Base-by-base conservation (phyloP, 2,329 filamentous ascomycete genomes). In the Sporothrix pallida region DNA sequence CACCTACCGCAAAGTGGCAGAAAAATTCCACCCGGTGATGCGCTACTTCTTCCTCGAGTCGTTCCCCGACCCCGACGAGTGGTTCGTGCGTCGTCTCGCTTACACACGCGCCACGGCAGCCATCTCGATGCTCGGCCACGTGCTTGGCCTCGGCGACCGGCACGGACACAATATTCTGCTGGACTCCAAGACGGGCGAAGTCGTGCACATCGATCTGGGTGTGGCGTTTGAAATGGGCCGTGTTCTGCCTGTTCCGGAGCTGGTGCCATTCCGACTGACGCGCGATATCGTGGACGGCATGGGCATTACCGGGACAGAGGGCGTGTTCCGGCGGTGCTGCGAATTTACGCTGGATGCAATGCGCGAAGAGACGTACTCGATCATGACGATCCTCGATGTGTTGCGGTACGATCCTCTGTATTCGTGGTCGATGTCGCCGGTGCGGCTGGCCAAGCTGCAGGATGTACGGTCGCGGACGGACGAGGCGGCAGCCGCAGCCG, bases 381-480 rank as follows among this genome's bases (percentile, higher is more conserved):
- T 99, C 83, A 98, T 98, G 95, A 98, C 96, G 0, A 94, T 99
- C 71, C 89, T 99, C 23, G 97, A 99, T 80, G 97, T 99, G 26
- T 85, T 99, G 74, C 92, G 97, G n/a, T 98, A 98, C 82, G 96
- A 99, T 85, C 97, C 96, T 0, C 84, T 99, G 75, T 97, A 98
- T 81, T 96, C 91, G 75, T 99, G 96, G 96, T 95, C 93, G 50
- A 91, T 98, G 73, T 96, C 93, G 12, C 90, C 90, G 0, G 84
- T 91, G 48, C 86, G 90, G 23, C 82, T 91, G 74, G 88, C 89
- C 56, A 91, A 90, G 78, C 82, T 92, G 72, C 90, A 91, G 79
- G 88, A 89, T 77, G 89, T 87, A 9, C 85, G 90, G 62, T 70
- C 73, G 13, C 74, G 75, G 3, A 83, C 87, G 2, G 85, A 84